Evolutionary conservation across 371 early-diverging fungal species (phyloP), one percentile per base, ranked within the genome.

Genomic region (Apophysomyces sp.): DNA sequence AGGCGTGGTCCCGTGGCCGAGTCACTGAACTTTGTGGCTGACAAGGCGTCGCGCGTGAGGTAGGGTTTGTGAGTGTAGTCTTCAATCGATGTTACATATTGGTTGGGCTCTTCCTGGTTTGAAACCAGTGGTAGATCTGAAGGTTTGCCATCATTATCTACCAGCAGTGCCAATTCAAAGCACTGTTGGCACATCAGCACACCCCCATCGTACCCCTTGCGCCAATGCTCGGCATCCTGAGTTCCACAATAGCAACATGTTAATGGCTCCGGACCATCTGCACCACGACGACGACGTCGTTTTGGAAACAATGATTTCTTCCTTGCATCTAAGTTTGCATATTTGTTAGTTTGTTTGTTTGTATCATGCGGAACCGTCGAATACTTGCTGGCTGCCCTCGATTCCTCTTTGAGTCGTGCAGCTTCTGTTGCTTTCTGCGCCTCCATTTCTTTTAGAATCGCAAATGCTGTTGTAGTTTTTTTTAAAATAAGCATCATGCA

Each of bases 181-280:
- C 94, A 95, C 8, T 75, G 74, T 59, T 88, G 85, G 68, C 95
- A 95, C 92, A 95, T 91, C 4, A 92, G 71, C 0, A 93, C 86
- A 1, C 91, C 91, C 11, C 80, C 81, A 37, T 92, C 89, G 63
- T 92, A 94, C 0, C 92, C 94, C 75, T 77, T 71, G 28, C 85
- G 71, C 88, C 87, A 87, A 39, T 75, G 66, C 5, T 72, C 70
- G 9, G 83, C 67, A 16, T 77, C 74, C 30, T 65, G 64, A 6
- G 81, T 81, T 11, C 70, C 81, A 69, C 75, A 80, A 28, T 77
- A 81, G 28, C 74, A 81, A 34, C 81, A 77, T 8, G 68, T 70
- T 4, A 67, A 53, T 0, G 73, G 62, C 8, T 39, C 44, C 11
- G 76, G 57, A n/a, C 72, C 76, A 40, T 70, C 72, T 2, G 72